Percentiles rank a stretch among this genome's conserved stretches.
These are phyloP conservation scores for Pachysolen tannophilus DNA, from an alignment of 805 yeast genomes.

Conservation along the genomic window DNA sequence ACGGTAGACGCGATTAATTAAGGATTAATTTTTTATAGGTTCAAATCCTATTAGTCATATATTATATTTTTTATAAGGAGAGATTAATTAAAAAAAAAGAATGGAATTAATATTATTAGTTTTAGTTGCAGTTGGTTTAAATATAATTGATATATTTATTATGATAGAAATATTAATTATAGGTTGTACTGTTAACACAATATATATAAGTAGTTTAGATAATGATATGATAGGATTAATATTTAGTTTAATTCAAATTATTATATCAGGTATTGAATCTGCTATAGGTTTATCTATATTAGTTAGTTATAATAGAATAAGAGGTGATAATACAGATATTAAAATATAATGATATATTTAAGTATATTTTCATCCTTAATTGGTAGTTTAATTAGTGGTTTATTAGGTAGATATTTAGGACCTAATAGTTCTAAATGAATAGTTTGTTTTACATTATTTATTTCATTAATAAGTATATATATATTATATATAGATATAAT, in stretches of 20 bases:
- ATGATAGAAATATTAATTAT: constrained; percentile 9
- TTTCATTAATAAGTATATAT: constrained; percentile 4
- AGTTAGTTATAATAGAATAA: constrained; percentile 6
- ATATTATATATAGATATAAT: constrained; percentile 4
- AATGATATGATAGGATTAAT: constrained; percentile 8
- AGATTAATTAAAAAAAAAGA: neutral
- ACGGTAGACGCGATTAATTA: constrained; percentile 4
- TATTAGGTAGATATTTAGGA: constrained; percentile 7
- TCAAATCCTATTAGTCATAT: constrained; percentile 11
- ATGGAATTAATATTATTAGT: constrained; percentile 6
- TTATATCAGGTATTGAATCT: constrained; percentile 6
- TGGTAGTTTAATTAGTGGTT: constrained; percentile 4
- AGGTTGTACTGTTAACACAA: constrained; percentile 8
- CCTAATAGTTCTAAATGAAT: constrained; percentile 2
- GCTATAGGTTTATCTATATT: constrained; percentile 7
- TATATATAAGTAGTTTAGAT: constrained; percentile 8
- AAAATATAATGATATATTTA: constrained; percentile 1
- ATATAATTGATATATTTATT: constrained; percentile 6
- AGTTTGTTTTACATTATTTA: constrained; percentile 1
- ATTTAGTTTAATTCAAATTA: constrained; percentile 8
- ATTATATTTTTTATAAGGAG: neutral
- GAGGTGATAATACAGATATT: constrained; percentile 1
- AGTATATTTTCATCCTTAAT: constrained; percentile 1
- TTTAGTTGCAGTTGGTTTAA: constrained; percentile 6
- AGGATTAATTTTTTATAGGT: constrained; percentile 7